These are phyloP conservation scores for Crotalaria pallida DNA, from an alignment of 306 rosid genomes.

Conservation along the genomic window DNA sequence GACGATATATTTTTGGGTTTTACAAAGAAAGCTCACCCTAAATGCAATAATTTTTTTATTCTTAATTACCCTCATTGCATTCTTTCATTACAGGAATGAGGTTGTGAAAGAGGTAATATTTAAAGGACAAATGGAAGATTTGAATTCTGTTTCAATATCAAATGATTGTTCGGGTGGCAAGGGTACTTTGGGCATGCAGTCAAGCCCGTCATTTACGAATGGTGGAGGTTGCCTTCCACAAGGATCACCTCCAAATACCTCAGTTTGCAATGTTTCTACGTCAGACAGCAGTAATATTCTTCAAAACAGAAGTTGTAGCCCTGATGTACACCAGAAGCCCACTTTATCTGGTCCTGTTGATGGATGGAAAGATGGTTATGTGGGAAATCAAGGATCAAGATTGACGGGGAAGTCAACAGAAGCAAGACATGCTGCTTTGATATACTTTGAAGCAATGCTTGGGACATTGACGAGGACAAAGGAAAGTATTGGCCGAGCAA, in stretches of 20 bases:
- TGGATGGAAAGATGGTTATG: slow-evolving; percentile 49
- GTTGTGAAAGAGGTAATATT: slow-evolving; percentile 34
- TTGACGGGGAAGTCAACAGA: slow-evolving; percentile 57
- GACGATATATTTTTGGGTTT: slow-evolving; percentile 5
- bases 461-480: slow-evolving; percentile 86
- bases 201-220: slow-evolving; percentile 61
- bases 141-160: slow-evolving; percentile 45
- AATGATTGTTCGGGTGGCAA: slow-evolving; percentile 47
- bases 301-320: slow-evolving; percentile 82
- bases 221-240: slow-evolving; percentile 50
- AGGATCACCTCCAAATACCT: slow-evolving; percentile 60
- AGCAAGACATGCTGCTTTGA: slow-evolving; percentile 57
- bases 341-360: slow-evolving; percentile 36
- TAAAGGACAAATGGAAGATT: slow-evolving; percentile 35
- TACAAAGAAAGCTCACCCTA: not conserved
- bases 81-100: slow-evolving; percentile 44
- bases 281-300: slow-evolving; percentile 68
- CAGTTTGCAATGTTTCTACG: slow-evolving; percentile 54
- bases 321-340: slow-evolving; percentile 62
- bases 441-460: slow-evolving; percentile 82
- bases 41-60: not conserved
- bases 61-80: not conserved
- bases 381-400: slow-evolving; percentile 41
- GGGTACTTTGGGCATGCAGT: slow-evolving; percentile 37
- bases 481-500: slow-evolving; percentile 93